Evolutionary conservation across 257 asterid genomes (phyloP).

Genomic region (Petunia axillaris): DNA sequence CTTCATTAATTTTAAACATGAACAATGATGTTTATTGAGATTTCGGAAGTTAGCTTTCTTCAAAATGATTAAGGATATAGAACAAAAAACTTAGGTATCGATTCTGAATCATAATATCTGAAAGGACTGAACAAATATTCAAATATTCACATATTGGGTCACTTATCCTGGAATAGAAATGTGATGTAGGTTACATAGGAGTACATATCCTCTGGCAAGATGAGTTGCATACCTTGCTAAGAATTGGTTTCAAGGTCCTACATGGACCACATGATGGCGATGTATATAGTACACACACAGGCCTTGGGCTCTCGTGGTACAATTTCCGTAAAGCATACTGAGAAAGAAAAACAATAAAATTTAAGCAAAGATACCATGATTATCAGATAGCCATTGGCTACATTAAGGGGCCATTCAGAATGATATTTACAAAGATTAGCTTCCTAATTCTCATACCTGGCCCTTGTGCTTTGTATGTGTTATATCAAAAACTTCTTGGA

Average conservation of each 20-base stretch:
- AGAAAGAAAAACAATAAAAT: constrained; percentile 19
- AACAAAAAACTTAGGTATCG: background rate
- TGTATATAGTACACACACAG: constrained; percentile 79
- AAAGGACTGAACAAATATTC: background rate
- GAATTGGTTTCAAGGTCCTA: constrained; percentile 96
- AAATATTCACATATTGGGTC: background rate
- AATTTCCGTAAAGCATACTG: constrained; percentile 95
- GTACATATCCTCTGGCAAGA: constrained; percentile 5
- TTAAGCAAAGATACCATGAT: background rate
- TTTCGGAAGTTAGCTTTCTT: background rate
- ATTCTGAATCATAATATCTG: background rate
- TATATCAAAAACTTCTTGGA: constrained; percentile 77
- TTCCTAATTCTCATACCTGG: constrained; percentile 54
- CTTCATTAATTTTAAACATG: background rate
- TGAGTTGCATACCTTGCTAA: constrained; percentile 70
- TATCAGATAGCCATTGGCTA: background rate
- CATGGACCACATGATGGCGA: constrained; percentile 99
- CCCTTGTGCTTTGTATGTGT: constrained; percentile 87
- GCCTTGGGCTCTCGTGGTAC: constrained; percentile 93
- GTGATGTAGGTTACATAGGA: background rate
- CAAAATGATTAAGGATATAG: background rate
- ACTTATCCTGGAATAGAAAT: background rate
- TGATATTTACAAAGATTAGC: constrained; percentile 11
- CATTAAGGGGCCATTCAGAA: background rate
- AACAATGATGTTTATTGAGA: background rate